Base-by-base conservation (phyloP, 805 yeast species). In the Pichia paraexigua region DNA sequence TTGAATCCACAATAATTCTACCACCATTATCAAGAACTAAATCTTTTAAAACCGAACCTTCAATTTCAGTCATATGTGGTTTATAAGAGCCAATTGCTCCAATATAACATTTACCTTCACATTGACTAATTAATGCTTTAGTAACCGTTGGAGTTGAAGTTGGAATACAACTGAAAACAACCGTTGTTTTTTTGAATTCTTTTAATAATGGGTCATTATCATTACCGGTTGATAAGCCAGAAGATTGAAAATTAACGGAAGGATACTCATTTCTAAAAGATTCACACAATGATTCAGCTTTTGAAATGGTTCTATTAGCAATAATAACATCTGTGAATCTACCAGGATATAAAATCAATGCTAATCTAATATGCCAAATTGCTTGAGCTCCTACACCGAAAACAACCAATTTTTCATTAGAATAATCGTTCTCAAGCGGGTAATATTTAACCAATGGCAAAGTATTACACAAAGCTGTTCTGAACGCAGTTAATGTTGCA, bases 361-460 rank as follows among this genome's bases (percentile, higher is more conserved):
- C 71, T 51, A 75, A 66, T 58, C 69, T 71, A 37, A 73, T 67
- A 60, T 83, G 88, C 89, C 89, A 83, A 55, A 71, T 74, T 0
- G 82, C 83, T 63, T 83, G 87, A 37, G 73, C 71, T 0, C 88
- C 89, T 28, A 78, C 77, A 1, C 88, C 89, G 60, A 77, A 79
- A 17, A 76, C 78, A 13, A 69, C 51, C 10, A 63, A 47, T 0
- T 70, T 63, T 7, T 57, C 60, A 35, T 51, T 54, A 1, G 48
- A 12, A 12, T 57, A 52, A 1, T 46, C 49, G 27, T 42, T 51
- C 5, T 64, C 53, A 0, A 62, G 57, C 1, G 68, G 63, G 42
- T 68, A 66, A 17, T 62, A 59, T 52, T 71, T 73, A 13, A 63
- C 65, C 51, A 82, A 59, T 0, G 79, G 78, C 20, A 80, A 60